Percentiles rank a stretch among this genome's conserved stretches.
These are phyloP conservation scores for Kitagawia praeruptora DNA, from an alignment of 129 eudicot genomes.

Conservation along the genomic window DNA sequence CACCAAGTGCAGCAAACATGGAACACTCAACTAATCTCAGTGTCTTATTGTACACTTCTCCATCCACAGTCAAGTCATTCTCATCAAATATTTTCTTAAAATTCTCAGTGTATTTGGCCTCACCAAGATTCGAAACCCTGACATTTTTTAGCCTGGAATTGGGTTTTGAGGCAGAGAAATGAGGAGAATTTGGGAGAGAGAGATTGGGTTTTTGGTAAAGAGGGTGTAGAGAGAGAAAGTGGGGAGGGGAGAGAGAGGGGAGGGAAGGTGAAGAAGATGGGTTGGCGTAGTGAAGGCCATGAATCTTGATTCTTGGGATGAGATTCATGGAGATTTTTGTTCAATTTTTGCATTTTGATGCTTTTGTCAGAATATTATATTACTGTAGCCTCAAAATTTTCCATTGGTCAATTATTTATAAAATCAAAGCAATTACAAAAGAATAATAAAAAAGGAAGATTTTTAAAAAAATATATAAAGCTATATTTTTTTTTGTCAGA, in stretches of 20 bases:
- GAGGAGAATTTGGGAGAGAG: not conserved
- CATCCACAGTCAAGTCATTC: constrained; percentile 51
- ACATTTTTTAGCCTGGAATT: constrained; percentile 7
- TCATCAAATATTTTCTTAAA: constrained; percentile 12
- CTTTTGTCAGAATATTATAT: too few species aligned
- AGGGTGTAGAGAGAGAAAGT: not conserved
- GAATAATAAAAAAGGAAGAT: too few species aligned
- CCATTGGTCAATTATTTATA: too few species aligned
- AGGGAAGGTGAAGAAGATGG: not conserved
- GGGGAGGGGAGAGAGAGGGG: constrained; percentile 6
- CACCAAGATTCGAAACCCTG: constrained; percentile 28
- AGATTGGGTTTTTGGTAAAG: not conserved
- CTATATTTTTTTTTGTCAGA: too few species aligned
- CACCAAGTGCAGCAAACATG: constrained; percentile 94
- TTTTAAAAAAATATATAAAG: too few species aligned
- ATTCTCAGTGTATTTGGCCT: constrained; percentile 29
- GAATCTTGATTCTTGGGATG: not conserved
- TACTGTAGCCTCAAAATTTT: too few species aligned
- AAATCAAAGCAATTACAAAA: too few species aligned
- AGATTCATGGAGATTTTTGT: not conserved
- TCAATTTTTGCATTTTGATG: not conserved
- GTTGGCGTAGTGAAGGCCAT: constrained; percentile 14
- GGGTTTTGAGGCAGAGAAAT: constrained; percentile 3
- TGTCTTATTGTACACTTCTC: constrained; percentile 67
- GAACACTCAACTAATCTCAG: constrained; percentile 90